A percentile compares a stretch with the other conserved stretches of the same genome.
phyloP scores from a whole-genome alignment of 2,329 filamentous ascomycete genomes.

The Colletotrichum sp. region DNA sequence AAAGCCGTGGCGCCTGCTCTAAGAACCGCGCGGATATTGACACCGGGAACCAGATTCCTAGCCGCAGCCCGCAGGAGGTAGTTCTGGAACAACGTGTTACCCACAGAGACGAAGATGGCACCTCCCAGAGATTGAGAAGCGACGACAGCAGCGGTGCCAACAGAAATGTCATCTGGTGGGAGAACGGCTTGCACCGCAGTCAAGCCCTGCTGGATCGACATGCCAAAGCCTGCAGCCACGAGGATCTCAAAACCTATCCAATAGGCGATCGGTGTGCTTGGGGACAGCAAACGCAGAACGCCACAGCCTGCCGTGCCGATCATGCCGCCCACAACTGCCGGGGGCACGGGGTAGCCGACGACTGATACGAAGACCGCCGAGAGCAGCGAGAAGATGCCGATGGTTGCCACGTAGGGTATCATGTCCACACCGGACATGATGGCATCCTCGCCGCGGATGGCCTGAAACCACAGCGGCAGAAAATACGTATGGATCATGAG shows the following conservation, averaged over 20 bases:
- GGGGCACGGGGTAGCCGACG: slow-evolving; percentile 42
- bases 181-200: slow-evolving; percentile 42
- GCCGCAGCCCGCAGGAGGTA: slow-evolving; percentile 34
- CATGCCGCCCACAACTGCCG: slow-evolving; percentile 27
- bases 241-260: slow-evolving; percentile 56
- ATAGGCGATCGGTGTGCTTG: slow-evolving; percentile 31
- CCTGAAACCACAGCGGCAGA: slow-evolving; percentile 47
- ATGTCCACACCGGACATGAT: slow-evolving; percentile 29
- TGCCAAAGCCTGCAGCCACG: slow-evolving; percentile 44
- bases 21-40: slow-evolving; percentile 29
- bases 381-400: slow-evolving; percentile 29
- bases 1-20: slow-evolving; percentile 55
- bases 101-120: slow-evolving; percentile 48
- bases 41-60: background rate
- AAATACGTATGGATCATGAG: slow-evolving; percentile 51
- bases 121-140: slow-evolving; percentile 42
- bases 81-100: slow-evolving; percentile 44
- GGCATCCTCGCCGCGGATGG: slow-evolving; percentile 32
- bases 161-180: slow-evolving; percentile 28
- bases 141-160: slow-evolving; percentile 35
- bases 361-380: slow-evolving; percentile 45
- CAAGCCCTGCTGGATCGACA: slow-evolving; percentile 46
- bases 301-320: slow-evolving; percentile 40
- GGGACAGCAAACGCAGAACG: slow-evolving; percentile 39
- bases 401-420: slow-evolving; percentile 31